phyloP scores from a whole-genome alignment of 2,329 filamentous ascomycete species.

The Didymella segeticola region DNA sequence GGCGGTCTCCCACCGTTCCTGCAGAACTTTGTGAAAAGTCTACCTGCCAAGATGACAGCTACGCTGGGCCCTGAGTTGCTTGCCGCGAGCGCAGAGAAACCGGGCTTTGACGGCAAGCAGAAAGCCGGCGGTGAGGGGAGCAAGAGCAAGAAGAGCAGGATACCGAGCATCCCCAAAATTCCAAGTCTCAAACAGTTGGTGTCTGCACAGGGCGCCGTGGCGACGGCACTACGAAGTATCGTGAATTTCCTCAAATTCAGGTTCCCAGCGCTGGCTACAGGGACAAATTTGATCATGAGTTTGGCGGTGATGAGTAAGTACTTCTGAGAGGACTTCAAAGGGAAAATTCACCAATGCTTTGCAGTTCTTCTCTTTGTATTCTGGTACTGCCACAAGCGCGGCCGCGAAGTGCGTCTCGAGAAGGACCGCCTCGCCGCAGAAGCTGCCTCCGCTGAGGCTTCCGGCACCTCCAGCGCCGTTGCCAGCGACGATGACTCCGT shows the following conservation, averaged over 20 bases:
- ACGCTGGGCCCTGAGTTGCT: slow-evolving; percentile 81
- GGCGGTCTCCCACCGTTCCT: slow-evolving; percentile 76
- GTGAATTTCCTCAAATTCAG: slow-evolving; percentile 84
- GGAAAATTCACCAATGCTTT: not conserved
- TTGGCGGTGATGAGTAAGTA: slow-evolving; percentile 82
- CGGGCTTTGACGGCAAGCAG: slow-evolving; percentile 53
- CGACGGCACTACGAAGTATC: slow-evolving; percentile 85
- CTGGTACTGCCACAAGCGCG: slow-evolving; percentile 98
- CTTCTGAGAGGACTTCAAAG: not conserved
- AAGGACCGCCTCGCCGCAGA: slow-evolving; percentile 56
- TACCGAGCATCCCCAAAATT: slow-evolving; percentile 60
- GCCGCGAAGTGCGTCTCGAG: slow-evolving; percentile 81
- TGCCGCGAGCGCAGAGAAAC: slow-evolving; percentile 76
- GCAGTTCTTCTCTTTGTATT: slow-evolving; percentile 86
- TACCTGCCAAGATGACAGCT: slow-evolving; percentile 81
- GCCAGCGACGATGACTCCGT: slow-evolving; percentile 38
- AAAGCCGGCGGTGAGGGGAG: slow-evolving; percentile 20
- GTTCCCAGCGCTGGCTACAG: slow-evolving; percentile 84
- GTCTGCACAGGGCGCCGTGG: slow-evolving; percentile 85
- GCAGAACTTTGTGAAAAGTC: slow-evolving; percentile 82
- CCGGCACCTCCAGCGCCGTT: slow-evolving; percentile 39
- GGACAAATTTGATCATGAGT: slow-evolving; percentile 90
- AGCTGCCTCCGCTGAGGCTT: slow-evolving; percentile 39
- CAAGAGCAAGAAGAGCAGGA: slow-evolving; percentile 62
- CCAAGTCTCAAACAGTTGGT: slow-evolving; percentile 79